Percentiles rank a stretch among this genome's conserved stretches.
Conservation (phyloP, 805 yeast species). For the Sugiyamaella boreocaroliniensis region DNA sequence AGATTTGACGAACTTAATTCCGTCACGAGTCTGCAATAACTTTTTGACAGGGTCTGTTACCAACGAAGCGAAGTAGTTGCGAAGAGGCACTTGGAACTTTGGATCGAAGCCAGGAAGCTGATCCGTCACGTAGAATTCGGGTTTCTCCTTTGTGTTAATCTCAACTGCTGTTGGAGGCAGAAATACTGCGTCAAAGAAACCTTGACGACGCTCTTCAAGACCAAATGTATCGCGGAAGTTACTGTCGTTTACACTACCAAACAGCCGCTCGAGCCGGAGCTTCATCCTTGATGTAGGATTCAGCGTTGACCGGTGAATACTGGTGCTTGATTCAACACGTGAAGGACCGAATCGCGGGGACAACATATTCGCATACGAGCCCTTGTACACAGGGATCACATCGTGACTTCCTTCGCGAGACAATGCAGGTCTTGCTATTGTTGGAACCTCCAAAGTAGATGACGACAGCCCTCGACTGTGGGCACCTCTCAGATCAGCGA, state of each 20-base stretch:
- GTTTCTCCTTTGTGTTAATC: slow-evolving; percentile 3
- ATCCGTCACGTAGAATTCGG: background rate
- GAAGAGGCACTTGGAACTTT: background rate
- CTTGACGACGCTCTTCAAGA: slow-evolving; percentile 42
- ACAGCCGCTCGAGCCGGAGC: slow-evolving; percentile 7
- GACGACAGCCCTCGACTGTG: background rate
- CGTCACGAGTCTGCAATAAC: background rate
- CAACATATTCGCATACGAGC: background rate
- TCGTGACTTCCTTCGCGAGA: background rate
- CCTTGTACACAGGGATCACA: slow-evolving; percentile 4
- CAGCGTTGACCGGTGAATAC: background rate
- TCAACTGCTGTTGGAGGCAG: slow-evolving; percentile 25
- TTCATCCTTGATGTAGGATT: slow-evolving; percentile 5
- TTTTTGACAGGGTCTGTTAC: background rate
- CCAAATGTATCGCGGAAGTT: slow-evolving; percentile 33
- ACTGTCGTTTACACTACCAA: slow-evolving; percentile 17
- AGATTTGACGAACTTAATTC: slow-evolving; percentile 26
- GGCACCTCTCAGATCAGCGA: background rate
- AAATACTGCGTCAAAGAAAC: slow-evolving; percentile 44
- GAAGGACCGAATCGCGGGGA: background rate
- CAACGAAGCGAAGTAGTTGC: background rate
- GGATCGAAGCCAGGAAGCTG: background rate
- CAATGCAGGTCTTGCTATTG: background rate
- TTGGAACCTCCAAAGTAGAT: background rate
- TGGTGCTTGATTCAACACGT: background rate